Percentiles rank a stretch among this genome's conserved stretches.
phyloP scores from a whole-genome alignment of 148 eudicot species.

The Salicornia ramosissima region DNA sequence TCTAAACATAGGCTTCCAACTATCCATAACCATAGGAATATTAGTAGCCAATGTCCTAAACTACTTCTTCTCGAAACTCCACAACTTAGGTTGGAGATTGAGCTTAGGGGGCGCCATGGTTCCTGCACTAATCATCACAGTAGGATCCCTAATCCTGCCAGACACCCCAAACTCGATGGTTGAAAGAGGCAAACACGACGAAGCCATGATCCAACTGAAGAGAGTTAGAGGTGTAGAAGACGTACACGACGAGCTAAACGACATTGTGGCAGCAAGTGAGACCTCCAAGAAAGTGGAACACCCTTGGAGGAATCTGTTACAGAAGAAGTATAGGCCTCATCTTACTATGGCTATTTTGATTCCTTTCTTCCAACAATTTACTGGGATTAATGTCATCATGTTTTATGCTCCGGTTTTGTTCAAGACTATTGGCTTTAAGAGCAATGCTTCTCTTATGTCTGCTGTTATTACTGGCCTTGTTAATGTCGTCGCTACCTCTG shows the following conservation, averaged over 20 bases:
- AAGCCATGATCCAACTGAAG: constrained; percentile 38
- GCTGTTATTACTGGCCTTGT: constrained; percentile 69
- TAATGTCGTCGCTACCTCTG: constrained; percentile 56
- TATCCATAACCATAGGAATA: constrained; percentile 67
- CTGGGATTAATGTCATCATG: constrained; percentile 79
- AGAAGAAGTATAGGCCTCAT: constrained; percentile 64
- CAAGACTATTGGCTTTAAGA: constrained; percentile 60
- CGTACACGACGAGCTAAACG: constrained; percentile 56
- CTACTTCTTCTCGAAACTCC: constrained; percentile 55
- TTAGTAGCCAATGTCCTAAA: constrained; percentile 59
- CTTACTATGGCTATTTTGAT: constrained; percentile 67
- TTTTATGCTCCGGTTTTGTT: constrained; percentile 76
- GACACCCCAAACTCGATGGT: constrained; percentile 81
- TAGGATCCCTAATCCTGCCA: constrained; percentile 56
- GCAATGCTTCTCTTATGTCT: constrained; percentile 65
- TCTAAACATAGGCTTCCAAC: constrained; percentile 65
- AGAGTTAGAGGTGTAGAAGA: constrained; percentile 48
- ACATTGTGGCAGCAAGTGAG: constrained; percentile 60
- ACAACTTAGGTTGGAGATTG: constrained; percentile 66
- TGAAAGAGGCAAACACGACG: constrained; percentile 49
- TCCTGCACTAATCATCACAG: constrained; percentile 59
- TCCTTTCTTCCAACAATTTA: constrained; percentile 75
- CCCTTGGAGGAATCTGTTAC: constrained; percentile 61
- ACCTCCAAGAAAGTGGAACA: constrained; percentile 47
- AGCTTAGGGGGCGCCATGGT: constrained; percentile 73